Evolutionary conservation across 2,329 filamentous ascomycete species (phyloP), one percentile per base, ranked within the genome.

Genomic region (Leptosphaerulina australis): DNA sequence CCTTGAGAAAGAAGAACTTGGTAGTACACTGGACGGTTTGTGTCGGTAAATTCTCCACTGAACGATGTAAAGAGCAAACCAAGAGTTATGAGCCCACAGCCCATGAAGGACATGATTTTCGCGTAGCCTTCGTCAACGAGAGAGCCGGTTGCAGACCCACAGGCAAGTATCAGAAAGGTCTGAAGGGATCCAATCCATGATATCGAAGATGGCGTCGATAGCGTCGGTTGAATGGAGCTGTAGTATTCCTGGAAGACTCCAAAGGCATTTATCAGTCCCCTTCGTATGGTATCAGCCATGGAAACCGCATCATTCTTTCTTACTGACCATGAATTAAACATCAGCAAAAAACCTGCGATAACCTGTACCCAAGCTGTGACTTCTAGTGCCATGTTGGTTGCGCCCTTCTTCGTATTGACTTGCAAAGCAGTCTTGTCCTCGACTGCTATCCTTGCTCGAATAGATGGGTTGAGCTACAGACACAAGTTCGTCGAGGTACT

Each of bases 51-150:
- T 33, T 72, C 64, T n/a, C 71, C 77, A 55, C 72, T 75, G n/a
- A 79, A 61, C 4, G 76, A 79, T 3, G 76, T 78, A 72, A 78
- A 78, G 59, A 80, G 78, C 44, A 79, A 74, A 15, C 73, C 73
- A 12, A 79, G 62, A 10, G 76, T 50, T 35, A 75, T 67, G 28
- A 78, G 55, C 5, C 70, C 48, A 1, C 73, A 71, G 1, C 78
- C 78, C 1, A 31, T 35, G 24, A 56, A 45, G 4, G 47, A 30
- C 48, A 58, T 50, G 4, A 44, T 5, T 15, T 41, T 22, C n/a
- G 54, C 54, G 20, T 45, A 21, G n/a, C 54, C 54, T 57, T 34
- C 40, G 30, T 57, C 54, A 17, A 57, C 50, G 22, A 54, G 37
- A 25, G 51, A 51, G n/a, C 54, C 54, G 9, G 50, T 57, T 5